Base-by-base conservation (phyloP, 495 filamentous ascomycete genomes). In the Daldinia caldariorum region DNA sequence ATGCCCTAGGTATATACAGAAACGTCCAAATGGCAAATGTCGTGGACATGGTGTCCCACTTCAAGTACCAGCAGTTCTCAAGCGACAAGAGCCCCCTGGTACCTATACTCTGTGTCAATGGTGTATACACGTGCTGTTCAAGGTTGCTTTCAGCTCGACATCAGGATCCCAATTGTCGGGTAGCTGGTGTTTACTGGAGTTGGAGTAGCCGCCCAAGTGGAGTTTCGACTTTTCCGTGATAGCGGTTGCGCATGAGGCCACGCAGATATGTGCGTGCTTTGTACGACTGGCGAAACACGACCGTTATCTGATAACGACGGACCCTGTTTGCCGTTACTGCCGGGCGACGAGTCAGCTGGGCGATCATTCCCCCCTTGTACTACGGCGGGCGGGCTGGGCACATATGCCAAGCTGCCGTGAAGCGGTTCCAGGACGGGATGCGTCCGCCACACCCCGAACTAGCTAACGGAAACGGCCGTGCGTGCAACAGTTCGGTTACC, bases 221-320 rank as follows among this genome's bases (percentile, higher is more conserved):
- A 49, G 38, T 50, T 64, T 55, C 29, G 38, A 31, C 41, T 32
- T 14, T 22, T 41, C 35, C 49, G 31, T 26, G 26, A 20, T 39
- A 31, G 39, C 58, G 38, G 54, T 60, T 58, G 38, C 47, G 16
- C 29, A 41, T 66, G 63, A 71, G 63, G 49, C 53, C 49, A 35
- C 37, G 16, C 14, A 45, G 18, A 18, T 37, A 67, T 71, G 69
- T 63, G 63, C 58, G 63, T 63, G 63, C 63, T 63, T 71, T 67
- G 69, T 71, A 47, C 55, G n/a, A 67, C 54, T 12, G 31, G 18
- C 32, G 61, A 32, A 45, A 41, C 39, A 37, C 39, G 51, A 58
- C 47, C 38, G 62, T 62, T 61, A 58, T 61, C 51, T 55, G 26
- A 53, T 57, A 37, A 12, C 14, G 16, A 16, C 34, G 54, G 59